Evolutionary conservation across 2,329 filamentous ascomycete genomes (phyloP).

Genomic region (Ophidiomyces ophidiicola): DNA sequence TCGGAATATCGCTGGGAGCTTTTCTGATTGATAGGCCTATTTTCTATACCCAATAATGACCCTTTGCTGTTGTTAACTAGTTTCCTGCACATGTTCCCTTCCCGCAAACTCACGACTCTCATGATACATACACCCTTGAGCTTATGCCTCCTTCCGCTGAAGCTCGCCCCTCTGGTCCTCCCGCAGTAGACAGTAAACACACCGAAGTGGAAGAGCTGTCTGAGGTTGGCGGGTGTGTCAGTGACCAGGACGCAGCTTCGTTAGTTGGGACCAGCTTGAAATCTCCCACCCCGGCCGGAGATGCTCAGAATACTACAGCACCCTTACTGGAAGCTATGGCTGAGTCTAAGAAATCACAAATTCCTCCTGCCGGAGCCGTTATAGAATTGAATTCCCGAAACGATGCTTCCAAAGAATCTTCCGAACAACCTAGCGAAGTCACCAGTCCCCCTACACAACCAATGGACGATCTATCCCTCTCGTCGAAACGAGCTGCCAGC

Average conservation of each 20-base stretch:
- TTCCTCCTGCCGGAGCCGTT: not conserved
- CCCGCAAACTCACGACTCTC: too few species aligned
- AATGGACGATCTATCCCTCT: constrained; percentile 10
- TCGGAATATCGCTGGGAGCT: too few species aligned
- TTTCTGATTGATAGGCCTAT: too few species aligned
- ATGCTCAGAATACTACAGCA: constrained; percentile 5
- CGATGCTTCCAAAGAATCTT: not conserved
- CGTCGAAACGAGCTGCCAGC: constrained; percentile 2
- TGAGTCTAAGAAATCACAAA: not conserved
- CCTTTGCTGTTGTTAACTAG: too few species aligned
- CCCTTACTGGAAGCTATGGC: constrained; percentile 6
- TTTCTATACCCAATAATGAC: not conserved
- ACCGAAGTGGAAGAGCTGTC: not conserved
- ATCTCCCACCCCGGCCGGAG: constrained; percentile 1
- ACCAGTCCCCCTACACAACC: not conserved
- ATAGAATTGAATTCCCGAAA: not conserved
- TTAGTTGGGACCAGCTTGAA: not conserved
- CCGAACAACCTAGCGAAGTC: not conserved
- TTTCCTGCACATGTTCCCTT: not conserved
- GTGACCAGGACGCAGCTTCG: not conserved
- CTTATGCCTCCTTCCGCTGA: constrained; percentile 5
- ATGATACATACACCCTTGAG: too few species aligned
- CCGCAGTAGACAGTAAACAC: not conserved
- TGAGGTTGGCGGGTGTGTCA: not conserved
- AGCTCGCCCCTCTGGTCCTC: not conserved